A percentile compares a stretch with the other conserved stretches of the same genome.
These are phyloP conservation scores for Metarhizium guizhouense DNA, from an alignment of 2,329 filamentous ascomycete genomes.

Conservation along the genomic window DNA sequence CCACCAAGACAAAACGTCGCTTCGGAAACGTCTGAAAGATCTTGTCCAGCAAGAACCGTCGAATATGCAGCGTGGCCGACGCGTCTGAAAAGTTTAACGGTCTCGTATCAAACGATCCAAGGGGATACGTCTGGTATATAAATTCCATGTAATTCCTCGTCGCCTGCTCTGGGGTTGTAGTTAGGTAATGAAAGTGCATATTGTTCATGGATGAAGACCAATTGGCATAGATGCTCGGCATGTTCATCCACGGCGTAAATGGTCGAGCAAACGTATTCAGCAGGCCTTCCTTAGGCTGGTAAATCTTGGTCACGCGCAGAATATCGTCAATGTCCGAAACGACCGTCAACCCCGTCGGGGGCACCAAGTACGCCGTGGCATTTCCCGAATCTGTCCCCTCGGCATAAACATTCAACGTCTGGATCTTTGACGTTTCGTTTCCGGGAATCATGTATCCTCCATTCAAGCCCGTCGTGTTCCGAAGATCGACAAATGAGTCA, in stretches of 20 bases:
- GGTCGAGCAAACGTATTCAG: slow-evolving; percentile 67
- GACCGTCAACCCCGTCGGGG: slow-evolving; percentile 59
- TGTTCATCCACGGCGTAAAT: slow-evolving; percentile 67
- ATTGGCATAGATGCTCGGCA: slow-evolving; percentile 70
- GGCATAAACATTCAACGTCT: slow-evolving; percentile 60
- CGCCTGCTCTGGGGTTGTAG: slow-evolving; percentile 69
- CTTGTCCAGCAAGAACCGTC: slow-evolving; percentile 59
- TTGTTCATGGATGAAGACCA: slow-evolving; percentile 60
- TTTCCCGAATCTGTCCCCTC: slow-evolving; percentile 60
- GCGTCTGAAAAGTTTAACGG: slow-evolving; percentile 75
- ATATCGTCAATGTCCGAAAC: slow-evolving; percentile 76
- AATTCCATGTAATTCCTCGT: slow-evolving; percentile 73
- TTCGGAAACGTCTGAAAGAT: slow-evolving; percentile 67
- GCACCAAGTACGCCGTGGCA: slow-evolving; percentile 68
- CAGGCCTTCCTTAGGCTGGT: slow-evolving; percentile 63
- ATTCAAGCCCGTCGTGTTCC: slow-evolving; percentile 42
- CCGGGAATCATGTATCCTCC: slow-evolving; percentile 47
- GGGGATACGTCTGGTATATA: slow-evolving; percentile 70
- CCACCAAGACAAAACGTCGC: slow-evolving; percentile 67
- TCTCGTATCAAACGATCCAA: slow-evolving; percentile 68
- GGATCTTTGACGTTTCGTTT: slow-evolving; percentile 54
- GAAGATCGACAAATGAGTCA: slow-evolving; percentile 58
- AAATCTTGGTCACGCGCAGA: slow-evolving; percentile 73
- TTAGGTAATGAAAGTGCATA: slow-evolving; percentile 74
- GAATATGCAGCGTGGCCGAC: slow-evolving; percentile 61